phyloP scores from a whole-genome alignment of 176 grass and related monocot species.

The Lolium multiflorum region DNA sequence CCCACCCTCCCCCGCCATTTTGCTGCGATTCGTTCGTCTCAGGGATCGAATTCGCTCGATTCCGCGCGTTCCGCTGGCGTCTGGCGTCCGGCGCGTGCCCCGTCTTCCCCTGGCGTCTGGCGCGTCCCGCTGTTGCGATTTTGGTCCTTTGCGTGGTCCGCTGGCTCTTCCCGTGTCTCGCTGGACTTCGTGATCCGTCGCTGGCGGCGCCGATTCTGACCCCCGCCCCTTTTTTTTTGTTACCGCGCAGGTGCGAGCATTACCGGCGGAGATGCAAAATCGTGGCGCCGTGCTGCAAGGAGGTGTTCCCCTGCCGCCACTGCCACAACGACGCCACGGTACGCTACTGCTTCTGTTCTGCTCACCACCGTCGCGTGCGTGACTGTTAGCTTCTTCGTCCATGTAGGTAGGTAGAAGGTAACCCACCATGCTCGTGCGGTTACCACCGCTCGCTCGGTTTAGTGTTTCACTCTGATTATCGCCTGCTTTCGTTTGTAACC shows the following conservation, averaged over 20 bases:
- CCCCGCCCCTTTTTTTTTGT: too few relatives aligned
- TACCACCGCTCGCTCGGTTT: neutral
- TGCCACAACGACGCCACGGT: conserved; percentile 93
- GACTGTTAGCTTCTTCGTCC: neutral
- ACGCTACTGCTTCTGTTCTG: neutral
- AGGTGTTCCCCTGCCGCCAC: conserved; percentile 88
- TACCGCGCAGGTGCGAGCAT: conserved; percentile 70
- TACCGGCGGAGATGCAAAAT: conserved; percentile 94
- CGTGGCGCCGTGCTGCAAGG: conserved; percentile 84
- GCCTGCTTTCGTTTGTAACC: neutral
- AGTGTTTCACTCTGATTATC: neutral
- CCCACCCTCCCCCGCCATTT: too few relatives aligned
- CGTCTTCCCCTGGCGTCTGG: too few relatives aligned
- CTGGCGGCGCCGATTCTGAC: neutral
- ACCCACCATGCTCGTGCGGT: neutral
- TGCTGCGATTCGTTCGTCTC: conserved; percentile 25
- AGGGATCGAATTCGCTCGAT: neutral
- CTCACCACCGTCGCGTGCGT: neutral
- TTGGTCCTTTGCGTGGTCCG: neutral
- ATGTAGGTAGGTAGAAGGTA: neutral
- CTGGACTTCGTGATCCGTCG: neutral
- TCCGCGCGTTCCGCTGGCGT: neutral
- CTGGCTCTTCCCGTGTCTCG: neutral
- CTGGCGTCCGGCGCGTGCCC: too few relatives aligned
- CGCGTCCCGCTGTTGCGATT: neutral